Evolutionary conservation across 179 eudicot species (phyloP), one percentile per base, ranked within the genome.

Genomic region (Drosera spatulata): DNA sequence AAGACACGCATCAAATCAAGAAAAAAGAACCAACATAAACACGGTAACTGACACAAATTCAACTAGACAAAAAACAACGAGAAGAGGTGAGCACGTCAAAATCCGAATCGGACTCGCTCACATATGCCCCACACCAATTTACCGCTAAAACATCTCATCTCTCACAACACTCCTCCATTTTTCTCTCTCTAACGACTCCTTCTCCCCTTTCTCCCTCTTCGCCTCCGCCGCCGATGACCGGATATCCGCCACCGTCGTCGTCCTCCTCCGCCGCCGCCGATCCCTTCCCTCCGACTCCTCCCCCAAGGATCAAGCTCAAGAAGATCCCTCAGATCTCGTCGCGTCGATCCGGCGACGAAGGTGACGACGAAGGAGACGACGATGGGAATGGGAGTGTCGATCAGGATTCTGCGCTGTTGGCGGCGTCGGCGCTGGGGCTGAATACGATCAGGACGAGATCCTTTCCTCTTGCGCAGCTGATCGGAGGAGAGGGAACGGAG

Each of bases 381-480:
- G 45, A 52, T 22, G 53, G 58, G 6, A 61, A 41, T 14, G 56
- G 41, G 2, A 69, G 61, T 6, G 70, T 9, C 2, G 62, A 66
- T 1, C 70, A 61, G 0, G 85, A 63, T 49, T 68, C 73, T 50
- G 60, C 75, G 50, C 77, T 82, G 2, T 69, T 83, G 46, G 78
- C 66, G 40, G 72, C 85, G 1, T 73, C 90, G 0, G 60, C 65
- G 63, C 71, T 85, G 33, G 86, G 95, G 14, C 85, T 89, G 60
- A 84, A 90, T 66, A 78, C 66, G 62, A 87, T 87, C 41, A 66
- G 95, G 41, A 85, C 95, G 11, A 76, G 83, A 55, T 84, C 89
- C 1, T 76, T 61, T 10, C 76, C 82, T 3, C 54, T 4, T 39
- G 7, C 38, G 43, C 33, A 6, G 54, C 67, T 33, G 4, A 43